Evolutionary conservation across 2,329 filamentous ascomycete genomes (phyloP), one percentile per base, ranked within the genome.

Genomic region (Cryphonectria carpinicola): DNA sequence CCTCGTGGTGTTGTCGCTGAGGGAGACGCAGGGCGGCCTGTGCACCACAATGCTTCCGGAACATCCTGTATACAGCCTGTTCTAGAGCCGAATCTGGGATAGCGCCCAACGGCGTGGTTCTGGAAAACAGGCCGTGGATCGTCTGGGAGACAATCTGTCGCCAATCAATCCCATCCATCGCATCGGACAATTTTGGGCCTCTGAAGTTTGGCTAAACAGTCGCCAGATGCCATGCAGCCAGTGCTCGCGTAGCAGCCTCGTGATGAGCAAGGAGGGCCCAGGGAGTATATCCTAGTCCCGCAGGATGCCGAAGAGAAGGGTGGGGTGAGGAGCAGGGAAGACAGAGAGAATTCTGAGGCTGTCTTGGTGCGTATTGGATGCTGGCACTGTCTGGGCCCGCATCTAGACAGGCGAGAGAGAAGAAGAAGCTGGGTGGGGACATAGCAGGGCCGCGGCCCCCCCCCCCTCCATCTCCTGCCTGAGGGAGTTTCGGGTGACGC

Each of bases 401-500:
- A 46, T 32, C 46, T 52, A 14, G 25, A 65, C 14, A 54, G 46
- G 28, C 25, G 46, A 49, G 25, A 64, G 43, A 64, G 43, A 32
- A 64, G 54, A 28, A 62, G 37, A 39, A 35, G 14, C 39, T 41
- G 52, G 52, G 52, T 62, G 37, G 32, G 58, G 32, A 37, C 37
- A 37, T 13, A 65, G 8, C 64, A 58, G 25, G 52, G 56, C 25
- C 35, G 6, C 19, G 1, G 17, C 43, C 43, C 43, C n/a, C 19
- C 10, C 66, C 69, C n/a, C n/a, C n/a, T n/a, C n/a, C n/a, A 32
- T 32, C 32, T 32, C 65, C 61, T 54, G 46, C 64, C 52, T 64
- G 70, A 62, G 52, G 68, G 68, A 65, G 71, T 70, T 72, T 72
- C 66, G 71, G 71, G 63, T 70, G 63, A 65, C 41, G 66, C 65